Conservation (phyloP, 257 asterid genomes). For the Galeopsis tetrahit region DNA sequence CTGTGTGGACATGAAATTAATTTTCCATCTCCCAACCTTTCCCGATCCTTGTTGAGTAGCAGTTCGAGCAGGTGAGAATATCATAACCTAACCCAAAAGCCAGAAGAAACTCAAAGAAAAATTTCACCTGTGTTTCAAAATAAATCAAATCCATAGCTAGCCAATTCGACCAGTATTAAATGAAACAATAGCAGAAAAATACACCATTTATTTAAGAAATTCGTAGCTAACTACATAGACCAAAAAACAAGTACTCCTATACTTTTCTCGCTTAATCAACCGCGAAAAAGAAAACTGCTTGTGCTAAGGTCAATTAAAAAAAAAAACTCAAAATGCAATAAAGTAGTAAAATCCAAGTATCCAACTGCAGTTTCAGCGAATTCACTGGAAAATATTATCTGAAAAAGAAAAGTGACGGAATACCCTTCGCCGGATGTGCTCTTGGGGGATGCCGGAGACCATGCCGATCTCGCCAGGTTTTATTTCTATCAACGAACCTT, state of each 20-base stretch:
- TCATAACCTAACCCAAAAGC: slow-evolving; percentile 61
- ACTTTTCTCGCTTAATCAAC: slow-evolving; percentile 17
- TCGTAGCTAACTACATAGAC: background rate
- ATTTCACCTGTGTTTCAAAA: slow-evolving; percentile 10
- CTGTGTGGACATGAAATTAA: slow-evolving; percentile 88
- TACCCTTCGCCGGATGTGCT: slow-evolving; percentile 84
- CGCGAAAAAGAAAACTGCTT: background rate
- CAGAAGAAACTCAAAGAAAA: slow-evolving; percentile 11
- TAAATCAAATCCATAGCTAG: background rate
- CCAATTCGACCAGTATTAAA: slow-evolving; percentile 12
- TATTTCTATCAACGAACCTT: slow-evolving; percentile 70
- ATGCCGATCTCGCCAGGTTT: slow-evolving; percentile 86
- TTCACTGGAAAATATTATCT: background rate
- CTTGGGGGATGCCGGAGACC: slow-evolving; percentile 89
- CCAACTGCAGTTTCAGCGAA: background rate
- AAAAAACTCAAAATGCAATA: background rate
- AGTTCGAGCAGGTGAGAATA: slow-evolving; percentile 94
- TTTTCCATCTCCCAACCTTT: slow-evolving; percentile 94
- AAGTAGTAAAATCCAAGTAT: slow-evolving; percentile 15
- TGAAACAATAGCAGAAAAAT: background rate
- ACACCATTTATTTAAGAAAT: background rate
- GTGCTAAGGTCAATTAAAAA: background rate
- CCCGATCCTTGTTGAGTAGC: slow-evolving; percentile 99
- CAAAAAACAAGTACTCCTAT: background rate
- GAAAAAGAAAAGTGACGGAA: background rate